A percentile compares a stretch with the other conserved stretches of the same genome.
These are phyloP conservation scores for Rubus parviflorus DNA, from an alignment of 306 rosid species.

Conservation along the genomic window DNA sequence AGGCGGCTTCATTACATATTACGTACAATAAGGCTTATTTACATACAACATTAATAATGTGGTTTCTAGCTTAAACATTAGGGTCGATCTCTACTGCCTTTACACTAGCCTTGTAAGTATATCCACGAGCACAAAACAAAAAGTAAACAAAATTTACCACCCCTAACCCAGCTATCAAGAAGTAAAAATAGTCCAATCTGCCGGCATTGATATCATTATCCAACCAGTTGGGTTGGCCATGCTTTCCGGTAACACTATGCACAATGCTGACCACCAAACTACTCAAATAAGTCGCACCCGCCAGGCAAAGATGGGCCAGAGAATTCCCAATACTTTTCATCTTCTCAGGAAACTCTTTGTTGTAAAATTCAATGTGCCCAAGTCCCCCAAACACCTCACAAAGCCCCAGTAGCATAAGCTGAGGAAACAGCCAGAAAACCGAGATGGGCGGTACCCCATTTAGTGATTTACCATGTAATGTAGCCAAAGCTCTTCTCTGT, in stretches of 20 bases:
- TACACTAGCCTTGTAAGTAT: slow-evolving; percentile 25
- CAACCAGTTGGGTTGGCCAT: slow-evolving; percentile 47
- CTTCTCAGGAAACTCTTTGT: slow-evolving; percentile 44
- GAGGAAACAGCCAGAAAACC: slow-evolving; percentile 54
- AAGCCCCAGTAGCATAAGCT: slow-evolving; percentile 27
- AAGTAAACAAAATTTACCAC: slow-evolving; percentile 31
- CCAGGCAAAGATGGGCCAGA: slow-evolving; percentile 23
- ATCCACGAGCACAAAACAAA: slow-evolving; percentile 31
- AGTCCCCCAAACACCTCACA: slow-evolving; percentile 35
- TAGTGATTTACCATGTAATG: background rate
- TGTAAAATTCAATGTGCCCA: slow-evolving; percentile 53
- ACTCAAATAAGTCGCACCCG: slow-evolving; percentile 36
- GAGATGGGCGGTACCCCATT: slow-evolving; percentile 39
- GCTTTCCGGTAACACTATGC: slow-evolving; percentile 27
- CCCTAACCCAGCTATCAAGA: slow-evolving; percentile 29
- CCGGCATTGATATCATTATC: slow-evolving; percentile 49
- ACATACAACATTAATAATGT: background rate
- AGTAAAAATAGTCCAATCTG: slow-evolving; percentile 46
- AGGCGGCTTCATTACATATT: too few relatives aligned
- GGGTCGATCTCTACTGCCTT: background rate
- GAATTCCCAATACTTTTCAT: slow-evolving; percentile 51
- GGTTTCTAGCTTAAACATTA: background rate
- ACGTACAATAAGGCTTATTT: background rate
- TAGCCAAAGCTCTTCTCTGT: slow-evolving; percentile 42
- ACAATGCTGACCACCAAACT: slow-evolving; percentile 31